Evolutionary conservation across 805 yeast species (phyloP), one percentile per base, ranked within the genome.

Genomic region (Yamadazyma kitorensis): DNA sequence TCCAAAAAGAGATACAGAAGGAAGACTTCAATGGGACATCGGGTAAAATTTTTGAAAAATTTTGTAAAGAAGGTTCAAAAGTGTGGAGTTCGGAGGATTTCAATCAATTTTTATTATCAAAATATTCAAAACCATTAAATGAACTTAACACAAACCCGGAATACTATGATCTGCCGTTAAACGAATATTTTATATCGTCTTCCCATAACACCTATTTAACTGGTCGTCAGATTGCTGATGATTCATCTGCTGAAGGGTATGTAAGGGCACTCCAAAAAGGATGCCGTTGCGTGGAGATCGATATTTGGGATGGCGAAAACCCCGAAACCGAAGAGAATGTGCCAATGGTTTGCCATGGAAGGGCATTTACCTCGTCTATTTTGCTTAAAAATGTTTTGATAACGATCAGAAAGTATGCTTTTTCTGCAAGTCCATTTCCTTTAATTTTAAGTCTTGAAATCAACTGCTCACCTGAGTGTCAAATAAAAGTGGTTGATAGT

Each of bases 221-320:
- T 17, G 98, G 98, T 0, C 70, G 93, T 24, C 98, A 93, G 52
- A 73, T 86, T 12, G 95, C 81, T 2, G 95, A 93, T 14, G 80
- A 76, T 3, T 82, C 96, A 0, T 86, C 97, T 0, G 78, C 87
- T 2, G 97, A 91, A 51, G 94, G 94, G 0, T 93, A 93, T 47
- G 79, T 87, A 12, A 75, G 83, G 32, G 93, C 86, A 0, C 62
- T 93, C 31, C 96, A 88, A 54, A 74, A 88, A 35, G 98, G 98
- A 1, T 93, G 98, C 49, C 69, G 96, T 28, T 89, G 96, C 43
- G 70, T 93, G n/a, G 99, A 93, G 52, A 78, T 93, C 25, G 99
- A 93, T 57, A 70, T 93, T 14, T 93, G 98, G 98, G 96, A 91
- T 61, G 67, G 67, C 10, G 85, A 82, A 15, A 79, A 74, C 21